Base-by-base conservation (phyloP, 805 yeast genomes). In the Yarrowia sp. region DNA sequence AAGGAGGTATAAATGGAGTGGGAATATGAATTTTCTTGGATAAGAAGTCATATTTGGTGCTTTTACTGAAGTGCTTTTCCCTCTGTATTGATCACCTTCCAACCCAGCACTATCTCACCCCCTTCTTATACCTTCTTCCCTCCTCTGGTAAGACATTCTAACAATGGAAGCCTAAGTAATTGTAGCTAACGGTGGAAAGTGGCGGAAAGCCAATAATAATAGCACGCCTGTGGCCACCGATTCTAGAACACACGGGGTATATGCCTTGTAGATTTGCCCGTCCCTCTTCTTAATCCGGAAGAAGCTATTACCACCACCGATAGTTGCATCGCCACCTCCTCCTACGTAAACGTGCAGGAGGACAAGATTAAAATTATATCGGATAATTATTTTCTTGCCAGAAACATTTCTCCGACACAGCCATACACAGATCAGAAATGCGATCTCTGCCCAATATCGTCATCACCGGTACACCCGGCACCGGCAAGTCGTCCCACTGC, bases 381-480 rank as follows among this genome's bases (percentile, higher is more conserved):
- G 63, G 63, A 56, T 56, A 41, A 56, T 41, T 56, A n/a, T 56
- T 56, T 56, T 41, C 46, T n/a, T 8, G 41, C 19, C 50, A 22
- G 50, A 58, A 26, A 14, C 36, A 16, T 26, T 43, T 58, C 50
- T 58, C 50, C 65, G 59, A 42, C 65, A 26, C 40, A 43, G 52
- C 41, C 40, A 42, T 35, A 59, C 52, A 56, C 65, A 43, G 42
- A 43, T 38, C 52, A 59, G 48, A 59, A 35, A 59, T 59, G 65
- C 52, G 65, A 32, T 59, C 65, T 35, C 42, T 59, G 4, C 68
- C 68, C 43, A 95, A 95, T 77, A 87, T 95, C 50, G 85, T 95
- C 48, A 85, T 95, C 58, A 95, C 98, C 2, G 99, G 99, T 4
- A 94, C 98, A 3, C 99, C 99, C 32, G 89, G 97, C 0, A 89